phyloP scores from a whole-genome alignment of 345 rosid genomes.

The Euphorbia pulcherrima region DNA sequence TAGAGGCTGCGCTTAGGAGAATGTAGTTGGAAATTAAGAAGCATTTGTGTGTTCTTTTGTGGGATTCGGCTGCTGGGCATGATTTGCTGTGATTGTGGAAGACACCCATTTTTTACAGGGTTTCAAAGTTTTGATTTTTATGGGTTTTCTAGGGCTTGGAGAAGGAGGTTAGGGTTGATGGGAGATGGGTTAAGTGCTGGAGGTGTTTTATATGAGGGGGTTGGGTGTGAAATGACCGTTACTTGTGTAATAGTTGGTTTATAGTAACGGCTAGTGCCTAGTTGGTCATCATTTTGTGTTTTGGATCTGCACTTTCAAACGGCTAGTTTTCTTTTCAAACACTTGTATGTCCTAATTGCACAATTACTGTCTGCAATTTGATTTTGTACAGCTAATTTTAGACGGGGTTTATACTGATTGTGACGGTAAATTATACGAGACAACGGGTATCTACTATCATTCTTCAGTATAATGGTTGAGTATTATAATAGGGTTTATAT shows the following conservation, averaged over 20 bases:
- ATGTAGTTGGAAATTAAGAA: constrained; percentile 36
- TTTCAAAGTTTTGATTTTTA: too few species aligned
- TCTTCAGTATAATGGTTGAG: too few species aligned
- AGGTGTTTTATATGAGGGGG: neutral
- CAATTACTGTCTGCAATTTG: too few species aligned
- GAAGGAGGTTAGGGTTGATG: neutral
- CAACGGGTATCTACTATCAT: too few species aligned
- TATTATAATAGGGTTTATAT: too few species aligned
- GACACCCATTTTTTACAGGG: constrained; percentile 16
- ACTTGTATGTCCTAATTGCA: too few species aligned
- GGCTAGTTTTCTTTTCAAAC: neutral
- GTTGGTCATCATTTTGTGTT: neutral
- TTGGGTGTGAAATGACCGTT: constrained; percentile 13
- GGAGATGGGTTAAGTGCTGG: neutral
- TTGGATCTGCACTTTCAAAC: neutral
- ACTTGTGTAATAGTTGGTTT: neutral
- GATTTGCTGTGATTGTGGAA: constrained; percentile 13
- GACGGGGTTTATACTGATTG: too few species aligned
- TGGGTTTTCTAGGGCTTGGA: neutral
- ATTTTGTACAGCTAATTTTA: too few species aligned
- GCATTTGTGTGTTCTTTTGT: constrained; percentile 21
- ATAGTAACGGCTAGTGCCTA: constrained; percentile 10
- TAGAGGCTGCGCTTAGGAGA: constrained; percentile 36
- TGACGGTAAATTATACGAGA: neutral
- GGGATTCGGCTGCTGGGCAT: constrained; percentile 19